Conservation (phyloP, 371 early-diverging fungal genomes). For the Mucor piriformis region DNA sequence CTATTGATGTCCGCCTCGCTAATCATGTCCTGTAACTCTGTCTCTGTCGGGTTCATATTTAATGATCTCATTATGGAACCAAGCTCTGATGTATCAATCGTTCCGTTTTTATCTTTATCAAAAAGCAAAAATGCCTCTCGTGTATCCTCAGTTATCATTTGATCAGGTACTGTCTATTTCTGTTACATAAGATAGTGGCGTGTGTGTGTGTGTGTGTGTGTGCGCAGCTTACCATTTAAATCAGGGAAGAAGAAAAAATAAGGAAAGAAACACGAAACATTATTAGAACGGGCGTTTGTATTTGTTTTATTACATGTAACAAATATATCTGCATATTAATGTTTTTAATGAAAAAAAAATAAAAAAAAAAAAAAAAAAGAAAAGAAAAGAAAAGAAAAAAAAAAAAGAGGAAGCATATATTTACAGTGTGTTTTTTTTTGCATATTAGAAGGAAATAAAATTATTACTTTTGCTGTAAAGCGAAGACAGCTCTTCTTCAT, state of each 20-base stretch:
- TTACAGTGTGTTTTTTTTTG: constrained; percentile 16
- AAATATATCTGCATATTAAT: too few species aligned
- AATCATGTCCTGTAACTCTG: constrained; percentile 78
- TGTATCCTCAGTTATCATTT: constrained; percentile 11
- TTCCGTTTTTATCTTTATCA: constrained; percentile 48
- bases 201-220: neutral
- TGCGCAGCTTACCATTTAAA: neutral
- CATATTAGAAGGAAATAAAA: constrained; percentile 42
- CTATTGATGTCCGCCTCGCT: constrained; percentile 91
- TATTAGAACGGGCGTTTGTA: neutral
- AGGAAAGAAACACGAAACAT: neutral
- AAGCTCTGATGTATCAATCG: constrained; percentile 38
- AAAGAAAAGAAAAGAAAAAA: neutral
- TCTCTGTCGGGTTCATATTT: constrained; percentile 71
- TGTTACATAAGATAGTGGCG: neutral
- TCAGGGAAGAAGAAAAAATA: neutral
- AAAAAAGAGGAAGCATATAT: neutral
- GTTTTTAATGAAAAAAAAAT: neutral
- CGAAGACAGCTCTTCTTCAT: constrained; percentile 26
- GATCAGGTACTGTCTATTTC: constrained; percentile 2
- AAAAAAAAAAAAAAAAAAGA: constrained; percentile 1
- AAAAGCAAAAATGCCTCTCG: constrained; percentile 36
- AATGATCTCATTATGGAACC: constrained; percentile 38
- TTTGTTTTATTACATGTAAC: neutral
- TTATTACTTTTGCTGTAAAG: constrained; percentile 5